phyloP scores from a whole-genome alignment of 2,329 filamentous ascomycete genomes.

The Trichoderma pleuroti region DNA sequence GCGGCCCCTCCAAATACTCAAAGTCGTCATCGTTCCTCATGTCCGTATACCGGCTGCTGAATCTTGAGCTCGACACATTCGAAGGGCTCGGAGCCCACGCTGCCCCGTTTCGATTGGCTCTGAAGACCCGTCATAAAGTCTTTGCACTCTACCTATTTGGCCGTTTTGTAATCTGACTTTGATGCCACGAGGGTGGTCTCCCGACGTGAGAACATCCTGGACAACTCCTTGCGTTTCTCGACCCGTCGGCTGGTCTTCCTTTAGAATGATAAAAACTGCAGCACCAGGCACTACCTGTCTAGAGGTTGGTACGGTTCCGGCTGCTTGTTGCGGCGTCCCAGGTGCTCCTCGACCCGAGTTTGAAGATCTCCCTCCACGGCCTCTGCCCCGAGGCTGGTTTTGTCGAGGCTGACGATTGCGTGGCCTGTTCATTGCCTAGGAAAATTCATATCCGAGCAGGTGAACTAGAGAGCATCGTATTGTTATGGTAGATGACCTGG shows the following conservation, averaged over 20 bases:
- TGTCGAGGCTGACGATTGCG: conserved; percentile 33
- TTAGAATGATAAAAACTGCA: conserved; percentile 68
- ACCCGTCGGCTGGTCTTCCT: conserved; percentile 72
- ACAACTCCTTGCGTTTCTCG: conserved; percentile 65
- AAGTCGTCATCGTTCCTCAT: conserved; percentile 32
- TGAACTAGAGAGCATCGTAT: not conserved
- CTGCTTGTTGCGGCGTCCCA: conserved; percentile 34
- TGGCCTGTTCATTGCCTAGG: conserved; percentile 31
- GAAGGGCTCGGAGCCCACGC: not conserved
- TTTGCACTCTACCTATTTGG: conserved; percentile 70
- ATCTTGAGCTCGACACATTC: conserved; percentile 22
- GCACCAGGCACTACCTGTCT: conserved; percentile 58
- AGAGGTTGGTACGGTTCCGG: conserved; percentile 45
- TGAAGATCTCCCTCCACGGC: conserved; percentile 1
- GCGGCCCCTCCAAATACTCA: conserved; percentile 37
- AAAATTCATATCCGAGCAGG: not conserved
- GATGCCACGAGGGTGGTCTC: conserved; percentile 73
- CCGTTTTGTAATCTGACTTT: conserved; percentile 72
- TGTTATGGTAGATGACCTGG: not conserved
- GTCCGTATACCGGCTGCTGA: conserved; percentile 34
- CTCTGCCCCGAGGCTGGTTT: conserved; percentile 19
- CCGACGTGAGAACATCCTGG: conserved; percentile 64
- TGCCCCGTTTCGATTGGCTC: conserved; percentile 5
- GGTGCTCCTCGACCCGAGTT: conserved; percentile 21
- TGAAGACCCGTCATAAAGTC: conserved; percentile 40